Evolutionary conservation across 306 rosid genomes (phyloP), one percentile per base, ranked within the genome.

Genomic region (Elaeagnus macrophylla): DNA sequence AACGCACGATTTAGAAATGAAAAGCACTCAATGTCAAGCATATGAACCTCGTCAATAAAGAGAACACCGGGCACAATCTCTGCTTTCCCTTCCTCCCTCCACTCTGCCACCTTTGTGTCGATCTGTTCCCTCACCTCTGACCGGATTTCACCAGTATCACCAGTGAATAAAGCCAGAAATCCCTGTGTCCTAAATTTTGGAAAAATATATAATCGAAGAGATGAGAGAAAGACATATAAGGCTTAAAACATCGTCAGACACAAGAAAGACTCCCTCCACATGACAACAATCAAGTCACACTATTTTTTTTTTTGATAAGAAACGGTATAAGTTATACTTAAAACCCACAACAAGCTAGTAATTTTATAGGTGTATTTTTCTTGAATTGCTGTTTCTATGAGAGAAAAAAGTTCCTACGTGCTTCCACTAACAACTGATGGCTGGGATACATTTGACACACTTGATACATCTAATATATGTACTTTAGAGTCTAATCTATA

Each of bases 51-150:
- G 13, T 91, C 95, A 9, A 91, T 91, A 72, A 91, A 91, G 60
- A 91, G 95, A 44, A 91, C 95, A 36, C 99, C 99, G 0, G 99
- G 99, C 36, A 91, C 89, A 45, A 91, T 87, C 71, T 91, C 99
- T 12, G 99, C 99, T 71, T 91, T 87, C 68, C 96, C 96, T 82
- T 91, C 99, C 68, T 91, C 96, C 60, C 85, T 84, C 99, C 99
- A 91, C 65, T 91, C 96, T 37, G 99, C 99, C 43, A 91, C 99
- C 69, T 91, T 91, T n/a, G 96, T 91, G 81, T 91, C 93, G 4
- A 91, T 91, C 67, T 91, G 99, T 67, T 91, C 99, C 66, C 96
- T 87, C 65, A 91, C 99, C 80, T 91, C 99, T 49, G 99, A 80
- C 20, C 93, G 96, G 59, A 91, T 91, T 77, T 87, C 99, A 53